Conservation (phyloP, 768 basidiomycete genomes). For the Lactifluus subvellereus region DNA sequence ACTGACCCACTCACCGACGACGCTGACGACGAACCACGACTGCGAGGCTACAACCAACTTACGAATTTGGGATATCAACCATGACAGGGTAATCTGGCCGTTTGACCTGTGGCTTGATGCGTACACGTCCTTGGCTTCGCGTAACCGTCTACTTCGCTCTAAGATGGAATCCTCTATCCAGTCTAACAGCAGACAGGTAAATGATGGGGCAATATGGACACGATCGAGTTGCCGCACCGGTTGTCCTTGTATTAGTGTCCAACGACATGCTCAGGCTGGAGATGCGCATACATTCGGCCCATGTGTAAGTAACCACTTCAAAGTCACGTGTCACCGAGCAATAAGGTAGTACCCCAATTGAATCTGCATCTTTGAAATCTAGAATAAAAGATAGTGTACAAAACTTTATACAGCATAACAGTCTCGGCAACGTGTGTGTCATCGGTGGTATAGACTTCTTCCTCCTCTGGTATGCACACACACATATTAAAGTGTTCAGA, state of each 20-base stretch:
- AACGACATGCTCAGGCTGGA: conserved; percentile 1
- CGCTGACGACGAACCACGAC: conserved; percentile 86
- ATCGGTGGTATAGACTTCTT: conserved; percentile 16
- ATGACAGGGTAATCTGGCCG: conserved; percentile 46
- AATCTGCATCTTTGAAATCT: conserved; percentile 2
- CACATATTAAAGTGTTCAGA: conserved; percentile 25
- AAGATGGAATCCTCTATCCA: conserved; percentile 96
- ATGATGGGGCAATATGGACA: not conserved
- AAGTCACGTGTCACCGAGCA: conserved; percentile 6
- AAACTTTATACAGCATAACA: conserved; percentile 17
- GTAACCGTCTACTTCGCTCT: conserved; percentile 75
- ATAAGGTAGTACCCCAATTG: not conserved
- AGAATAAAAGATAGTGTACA: conserved; percentile 20
- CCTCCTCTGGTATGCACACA: conserved; percentile 1
- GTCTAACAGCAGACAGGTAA: conserved; percentile 42
- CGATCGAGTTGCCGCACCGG: not conserved
- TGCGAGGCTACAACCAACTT: conserved; percentile 65
- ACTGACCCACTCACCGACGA: conserved; percentile 64
- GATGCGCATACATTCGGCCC: not conserved
- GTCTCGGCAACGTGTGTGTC: conserved; percentile 3
- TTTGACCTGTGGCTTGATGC: conserved; percentile 41
- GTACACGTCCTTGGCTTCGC: conserved; percentile 46
- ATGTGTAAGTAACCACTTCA: not conserved
- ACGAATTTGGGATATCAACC: conserved; percentile 58
- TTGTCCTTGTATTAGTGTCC: conserved; percentile 5